phyloP scores from a whole-genome alignment of 306 rosid species.

The Gynostemma pentaphyllum region DNA sequence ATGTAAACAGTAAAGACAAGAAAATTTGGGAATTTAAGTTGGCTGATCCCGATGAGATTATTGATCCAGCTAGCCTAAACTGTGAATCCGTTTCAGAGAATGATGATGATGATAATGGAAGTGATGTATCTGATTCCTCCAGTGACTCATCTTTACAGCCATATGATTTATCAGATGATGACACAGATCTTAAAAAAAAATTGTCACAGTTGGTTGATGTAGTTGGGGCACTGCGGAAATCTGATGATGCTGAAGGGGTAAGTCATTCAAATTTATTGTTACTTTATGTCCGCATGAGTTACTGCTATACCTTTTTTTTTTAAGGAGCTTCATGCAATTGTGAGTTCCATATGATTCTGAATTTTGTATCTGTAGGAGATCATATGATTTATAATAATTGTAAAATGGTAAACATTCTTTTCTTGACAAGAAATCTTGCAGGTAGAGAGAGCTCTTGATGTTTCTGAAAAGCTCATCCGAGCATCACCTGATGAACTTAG shows the following conservation, averaged over 20 bases:
- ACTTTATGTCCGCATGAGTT: constrained; percentile 7
- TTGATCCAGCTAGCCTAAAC: constrained; percentile 67
- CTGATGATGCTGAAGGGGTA: constrained; percentile 91
- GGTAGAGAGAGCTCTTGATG: constrained; percentile 87
- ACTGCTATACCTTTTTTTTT: background rate
- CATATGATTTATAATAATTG: background rate
- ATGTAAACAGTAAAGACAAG: constrained; percentile 33
- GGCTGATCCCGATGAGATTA: constrained; percentile 85
- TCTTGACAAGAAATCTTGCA: constrained; percentile 16
- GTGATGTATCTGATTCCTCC: constrained; percentile 59
- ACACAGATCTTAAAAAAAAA: constrained; percentile 66
- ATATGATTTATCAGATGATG: constrained; percentile 81
- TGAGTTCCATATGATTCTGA: constrained; percentile 12
- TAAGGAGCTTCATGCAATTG: constrained; percentile 14
- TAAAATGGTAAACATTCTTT: constrained; percentile 11
- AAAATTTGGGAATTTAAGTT: constrained; percentile 36
- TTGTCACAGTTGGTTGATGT: constrained; percentile 77
- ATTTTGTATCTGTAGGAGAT: background rate
- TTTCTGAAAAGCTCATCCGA: constrained; percentile 73
- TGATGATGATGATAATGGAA: constrained; percentile 47
- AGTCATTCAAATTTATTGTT: constrained; percentile 24
- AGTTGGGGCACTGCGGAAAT: constrained; percentile 72
- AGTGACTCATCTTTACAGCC: constrained; percentile 81
- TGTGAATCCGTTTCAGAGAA: constrained; percentile 38
- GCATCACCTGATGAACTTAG: constrained; percentile 92